Evolutionary conservation across 371 early-diverging fungal genomes (phyloP), one percentile per base, ranked within the genome.

Genomic region (Dichotomocladium elegans): DNA sequence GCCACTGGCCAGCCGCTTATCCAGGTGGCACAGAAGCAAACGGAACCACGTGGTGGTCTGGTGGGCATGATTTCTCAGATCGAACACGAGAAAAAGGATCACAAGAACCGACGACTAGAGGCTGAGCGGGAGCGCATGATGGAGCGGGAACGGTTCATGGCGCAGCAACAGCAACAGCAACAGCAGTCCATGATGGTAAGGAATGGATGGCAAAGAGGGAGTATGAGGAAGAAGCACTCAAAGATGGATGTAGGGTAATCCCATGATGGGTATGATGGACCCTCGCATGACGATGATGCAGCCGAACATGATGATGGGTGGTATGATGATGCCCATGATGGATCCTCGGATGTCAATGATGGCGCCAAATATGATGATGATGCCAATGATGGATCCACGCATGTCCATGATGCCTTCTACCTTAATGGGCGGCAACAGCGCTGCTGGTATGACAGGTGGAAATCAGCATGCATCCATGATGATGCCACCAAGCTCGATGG

Each of bases 1-100:
- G 57, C 60, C 2, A 63, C 64, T 4, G 68, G 70, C 10, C 70
- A 72, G 34, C 63, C 76, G 0, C 41, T 72, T 19, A 50, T 70
- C 3, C 46, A 61, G 4, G 29, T 70, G 5, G 58, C 70, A 11
- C 46, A 61, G 27, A 69, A 70, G 29, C 63, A 54, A 31, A 25
- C 56, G 3, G 60, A 57, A 19, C 68, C 72, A 9, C 57, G 63
- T 15, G 55, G 60, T 26, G 68, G 67, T 14, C 47, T 70, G 0
- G 51, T 76, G 6, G 66, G 72, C 19, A 58, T 65, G 43, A 75
- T 71, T 50, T 60, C 68, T 4, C 69, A 68, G 40, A 57, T 60
- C 14, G 72, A 75, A 47, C 59, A 54, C 28, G 60, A 68, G 8
- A 63, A 64, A 34, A 62, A 68, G 41, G 68, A 63, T 24, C 35